These are phyloP conservation scores for Talaromyces borbonicus DNA, from an alignment of 495 filamentous ascomycete genomes.

Conservation along the genomic window DNA sequence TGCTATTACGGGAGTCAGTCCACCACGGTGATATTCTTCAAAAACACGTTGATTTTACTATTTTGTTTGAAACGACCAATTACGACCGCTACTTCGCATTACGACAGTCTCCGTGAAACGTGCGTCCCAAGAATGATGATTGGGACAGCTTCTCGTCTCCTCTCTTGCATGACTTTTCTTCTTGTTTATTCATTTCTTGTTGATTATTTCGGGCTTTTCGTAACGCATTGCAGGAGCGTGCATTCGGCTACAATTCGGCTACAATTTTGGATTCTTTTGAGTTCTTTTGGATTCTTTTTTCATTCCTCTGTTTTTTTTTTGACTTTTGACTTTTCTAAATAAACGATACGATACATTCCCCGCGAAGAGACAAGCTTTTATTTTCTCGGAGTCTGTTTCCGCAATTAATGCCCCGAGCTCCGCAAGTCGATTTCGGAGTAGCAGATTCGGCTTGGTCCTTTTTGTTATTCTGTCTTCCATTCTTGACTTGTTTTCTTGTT, in stretches of 20 bases:
- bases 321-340: not conserved
- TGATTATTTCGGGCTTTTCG: constrained; percentile 2
- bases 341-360: no score
- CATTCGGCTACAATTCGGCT: constrained; percentile 16
- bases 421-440: no score
- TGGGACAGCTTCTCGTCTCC: not conserved
- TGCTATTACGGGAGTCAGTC: constrained; percentile 4
- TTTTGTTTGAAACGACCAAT: not conserved
- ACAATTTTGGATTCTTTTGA: constrained; percentile 11
- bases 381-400: not conserved
- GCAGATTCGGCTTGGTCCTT: no score
- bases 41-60: constrained; percentile 30
- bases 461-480: not conserved
- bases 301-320: constrained; percentile 7
- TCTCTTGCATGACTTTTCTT: not conserved
- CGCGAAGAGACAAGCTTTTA: not conserved
- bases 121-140: no score
- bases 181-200: not conserved
- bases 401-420: no score
- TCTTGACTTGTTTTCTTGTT: constrained; percentile 5
- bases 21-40: constrained; percentile 51
- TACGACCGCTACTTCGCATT: not conserved
- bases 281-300: not conserved
- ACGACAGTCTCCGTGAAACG: not conserved
- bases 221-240: constrained; percentile 5